Percentiles rank a stretch among this genome's conserved stretches.
Evolutionary conservation across 2,329 filamentous ascomycete genomes (phyloP).

Genomic region (Bretziella fagacearum): DNA sequence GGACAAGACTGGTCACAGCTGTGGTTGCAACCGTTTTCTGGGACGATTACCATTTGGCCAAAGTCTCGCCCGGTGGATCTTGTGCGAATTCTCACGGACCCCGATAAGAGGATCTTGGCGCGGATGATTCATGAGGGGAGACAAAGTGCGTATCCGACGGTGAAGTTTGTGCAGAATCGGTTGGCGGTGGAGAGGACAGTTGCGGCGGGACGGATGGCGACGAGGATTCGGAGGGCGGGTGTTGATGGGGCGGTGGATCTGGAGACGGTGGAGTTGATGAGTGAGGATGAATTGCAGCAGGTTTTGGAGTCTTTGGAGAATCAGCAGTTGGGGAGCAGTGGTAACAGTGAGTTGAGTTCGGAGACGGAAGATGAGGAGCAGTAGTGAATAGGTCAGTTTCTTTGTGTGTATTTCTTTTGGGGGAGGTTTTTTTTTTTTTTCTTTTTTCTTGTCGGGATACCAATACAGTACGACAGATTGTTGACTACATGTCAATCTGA

Average conservation of each 20-base stretch:
- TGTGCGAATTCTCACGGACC: conserved; percentile 70
- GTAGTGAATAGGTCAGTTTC: not conserved
- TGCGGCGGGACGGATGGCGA: conserved; percentile 40
- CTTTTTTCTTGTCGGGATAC: no score
- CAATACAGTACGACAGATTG: no score
- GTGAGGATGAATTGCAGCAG: conserved; percentile 40
- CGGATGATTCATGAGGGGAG: conserved; percentile 84
- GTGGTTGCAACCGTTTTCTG: conserved; percentile 88
- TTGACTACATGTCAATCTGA: no score
- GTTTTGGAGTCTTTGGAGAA: conserved; percentile 23
- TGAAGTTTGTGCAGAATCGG: conserved; percentile 80
- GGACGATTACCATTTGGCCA: conserved; percentile 93
- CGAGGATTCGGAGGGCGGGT: conserved; percentile 33
- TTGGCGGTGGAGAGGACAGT: conserved; percentile 62
- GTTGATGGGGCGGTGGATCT: conserved; percentile 26
- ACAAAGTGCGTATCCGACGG: conserved; percentile 74
- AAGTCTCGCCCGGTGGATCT: conserved; percentile 67
- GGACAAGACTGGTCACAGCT: conserved; percentile 96
- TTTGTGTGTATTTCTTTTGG: not conserved
- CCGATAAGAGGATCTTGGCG: conserved; percentile 54
- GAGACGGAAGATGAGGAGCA: not conserved
- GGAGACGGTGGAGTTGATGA: conserved; percentile 37
- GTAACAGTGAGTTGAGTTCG: not conserved
- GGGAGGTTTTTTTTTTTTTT: not conserved
- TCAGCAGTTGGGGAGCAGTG: conserved; percentile 16